These are phyloP conservation scores for Peltaster fructicola DNA, from an alignment of 2,329 filamentous ascomycete genomes.

Conservation along the genomic window DNA sequence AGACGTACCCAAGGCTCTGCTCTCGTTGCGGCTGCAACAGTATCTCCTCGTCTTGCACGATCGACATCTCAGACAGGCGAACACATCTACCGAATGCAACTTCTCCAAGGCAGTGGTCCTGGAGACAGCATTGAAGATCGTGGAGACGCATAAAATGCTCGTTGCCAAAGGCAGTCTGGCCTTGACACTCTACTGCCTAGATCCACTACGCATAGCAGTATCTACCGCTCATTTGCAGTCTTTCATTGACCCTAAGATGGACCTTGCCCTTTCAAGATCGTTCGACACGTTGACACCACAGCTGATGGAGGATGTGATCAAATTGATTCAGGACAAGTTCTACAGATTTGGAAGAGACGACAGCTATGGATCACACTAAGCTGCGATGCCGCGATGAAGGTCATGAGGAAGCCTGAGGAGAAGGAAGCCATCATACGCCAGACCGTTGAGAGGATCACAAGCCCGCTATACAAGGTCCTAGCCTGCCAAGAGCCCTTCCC, in stretches of 20 bases:
- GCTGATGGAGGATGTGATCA: constrained; percentile 6
- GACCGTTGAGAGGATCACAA: constrained; percentile 13
- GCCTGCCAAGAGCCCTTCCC: constrained; percentile 15
- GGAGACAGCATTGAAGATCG: constrained; percentile 12
- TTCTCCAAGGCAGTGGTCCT: constrained; percentile 16
- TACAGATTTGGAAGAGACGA: constrained; percentile 14
- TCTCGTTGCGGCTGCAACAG: constrained; percentile 16
- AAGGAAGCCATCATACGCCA: constrained; percentile 13
- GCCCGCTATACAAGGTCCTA: constrained; percentile 16
- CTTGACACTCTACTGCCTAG: constrained; percentile 13
- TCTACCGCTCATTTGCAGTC: constrained; percentile 6
- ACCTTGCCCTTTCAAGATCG: not conserved
- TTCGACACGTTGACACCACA: not conserved
- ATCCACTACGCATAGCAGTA: constrained; percentile 15
- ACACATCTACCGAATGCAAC: constrained; percentile 10
- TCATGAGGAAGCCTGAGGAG: constrained; percentile 10
- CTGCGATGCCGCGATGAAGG: constrained; percentile 11
- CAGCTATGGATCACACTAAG: constrained; percentile 15
- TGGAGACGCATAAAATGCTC: constrained; percentile 11
- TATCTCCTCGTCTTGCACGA: constrained; percentile 16
- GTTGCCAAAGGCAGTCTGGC: constrained; percentile 10
- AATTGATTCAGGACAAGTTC: constrained; percentile 14
- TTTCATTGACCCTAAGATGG: not conserved
- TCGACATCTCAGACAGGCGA: constrained; percentile 12
- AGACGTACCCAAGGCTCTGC: constrained; percentile 9